Evolutionary conservation across 1,284 basidiomycete genomes (phyloP), one percentile per base, ranked within the genome.

Genomic region (Leccinum solheimii): DNA sequence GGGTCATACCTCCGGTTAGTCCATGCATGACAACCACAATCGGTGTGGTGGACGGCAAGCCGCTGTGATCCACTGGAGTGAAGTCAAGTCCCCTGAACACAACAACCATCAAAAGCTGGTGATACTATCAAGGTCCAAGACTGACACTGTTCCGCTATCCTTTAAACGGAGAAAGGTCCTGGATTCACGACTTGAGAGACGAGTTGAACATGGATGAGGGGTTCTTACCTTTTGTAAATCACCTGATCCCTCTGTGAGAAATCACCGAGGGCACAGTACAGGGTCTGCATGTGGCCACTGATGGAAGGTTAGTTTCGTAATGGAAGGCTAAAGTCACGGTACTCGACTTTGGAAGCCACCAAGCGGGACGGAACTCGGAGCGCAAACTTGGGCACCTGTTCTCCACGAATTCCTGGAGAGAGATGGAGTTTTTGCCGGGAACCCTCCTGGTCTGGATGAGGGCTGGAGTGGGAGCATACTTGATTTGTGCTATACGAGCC

Each of bases 21-120:
- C 94, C 95, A 70, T 97, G 95, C 64, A 89, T 79, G 10, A 95
- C 88, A 11, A 95, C 86, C 56, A 98, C 79, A 49, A 96, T 88
- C 3, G 95, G 94, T 2, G 90, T 83, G 62, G 89, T 84, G 23
- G 86, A 80, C 30, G 78, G 75, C 10, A 91, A 70, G 13, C 78
- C 73, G 23, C 79, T 76, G 60, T 84, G 80, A 65, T 85, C 83
- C 19, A 83, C 68, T 49, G 79, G 88, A 74, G 92, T 75, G 80
- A 90, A 88, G 73, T 94, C 91, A 54, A 94, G 76, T 56, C 88
- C 90, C 62, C 89, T 91, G 26, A 38, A 43, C 1, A 56, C 53
- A 19, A 34, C 11, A 30, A 57, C 36, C 19, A 52, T 66, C 23
- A 58, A 34, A 60, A 11, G 16, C 11, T 43, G 7, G 38, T 3